Base-by-base conservation (phyloP, 805 yeast species). In the Candida vartiovaarae region DNA sequence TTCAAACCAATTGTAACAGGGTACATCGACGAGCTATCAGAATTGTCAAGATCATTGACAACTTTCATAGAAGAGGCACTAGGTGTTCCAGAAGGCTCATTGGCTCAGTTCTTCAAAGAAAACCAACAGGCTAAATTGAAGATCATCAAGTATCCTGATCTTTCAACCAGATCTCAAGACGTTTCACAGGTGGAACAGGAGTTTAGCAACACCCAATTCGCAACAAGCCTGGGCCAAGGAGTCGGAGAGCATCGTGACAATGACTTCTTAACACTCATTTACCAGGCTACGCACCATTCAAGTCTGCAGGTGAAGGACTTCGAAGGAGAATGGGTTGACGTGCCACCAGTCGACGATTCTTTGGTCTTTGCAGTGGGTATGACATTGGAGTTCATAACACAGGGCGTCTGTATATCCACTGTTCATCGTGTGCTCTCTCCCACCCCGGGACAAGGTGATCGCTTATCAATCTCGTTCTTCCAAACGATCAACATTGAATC, bases 161-260 rank as follows among this genome's bases (percentile, higher is more conserved):
- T 43, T 8, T 24, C 41, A 6, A 43, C 73, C 70, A n/a, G 41
- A 4, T 6, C 34, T 8, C 49, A 45, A 6, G 44, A 54, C 11
- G 54, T 52, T 3, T 15, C 40, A 11, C 65, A 65, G 46, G 75
- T 74, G 1, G 56, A 61, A 27, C 67, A 72, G 0, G 74, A 74
- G 6, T 74, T 69, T 49, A 51, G 70, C 29, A 70, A 65, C 39
- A 66, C 73, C 0, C 70, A 62, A 42, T 59, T 70, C 36, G 44
- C 65, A 4, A 70, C 76, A 0, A 61, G 54, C 46, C 40, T 45
- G 34, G 24, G 38, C 2, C 76, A 72, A 51, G 56, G 58, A 15
- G 63, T 57, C 23, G 55, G 59, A 6, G 61, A 84, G 3, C 88
- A 82, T 54, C 70, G 84, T 45, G 89, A 82, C 53, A 75, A 80